These are phyloP conservation scores for Wickerhamiella azymoides DNA, from an alignment of 805 yeast species.

Conservation along the genomic window DNA sequence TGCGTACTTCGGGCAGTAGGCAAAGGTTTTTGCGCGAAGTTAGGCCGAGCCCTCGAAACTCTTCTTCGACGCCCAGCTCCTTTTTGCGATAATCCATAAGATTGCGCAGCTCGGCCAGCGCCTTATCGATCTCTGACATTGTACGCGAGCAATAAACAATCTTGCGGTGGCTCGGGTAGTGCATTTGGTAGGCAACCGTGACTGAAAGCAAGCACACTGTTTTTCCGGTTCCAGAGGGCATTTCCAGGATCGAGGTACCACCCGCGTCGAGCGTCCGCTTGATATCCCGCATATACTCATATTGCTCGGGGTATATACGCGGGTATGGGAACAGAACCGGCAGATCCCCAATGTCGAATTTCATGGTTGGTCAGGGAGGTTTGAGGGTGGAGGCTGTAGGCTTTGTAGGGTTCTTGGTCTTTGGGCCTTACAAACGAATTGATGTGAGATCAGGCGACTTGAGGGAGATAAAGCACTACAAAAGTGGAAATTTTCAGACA, in stretches of 20 bases:
- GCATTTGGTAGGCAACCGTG: conserved; percentile 89
- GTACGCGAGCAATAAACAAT: conserved; percentile 97
- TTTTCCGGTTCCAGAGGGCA: conserved; percentile 99
- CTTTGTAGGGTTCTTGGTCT: neutral
- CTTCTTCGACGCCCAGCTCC: conserved; percentile 77
- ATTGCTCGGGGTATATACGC: conserved; percentile 93
- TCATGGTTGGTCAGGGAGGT: conserved; percentile 23
- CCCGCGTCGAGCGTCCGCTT: conserved; percentile 90
- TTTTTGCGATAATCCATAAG: conserved; percentile 76
- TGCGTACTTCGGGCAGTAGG: conserved; percentile 72
- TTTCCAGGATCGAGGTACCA: conserved; percentile 89
- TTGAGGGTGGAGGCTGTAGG: neutral
- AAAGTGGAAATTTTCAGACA: too few species aligned
- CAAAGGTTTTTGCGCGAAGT: conserved; percentile 92
- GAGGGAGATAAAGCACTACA: too few species aligned
- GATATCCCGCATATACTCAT: conserved; percentile 93
- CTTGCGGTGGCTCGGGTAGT: conserved; percentile 84
- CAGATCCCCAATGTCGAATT: conserved; percentile 86
- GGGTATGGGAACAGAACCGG: conserved; percentile 96
- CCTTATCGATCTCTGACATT: conserved; percentile 97
- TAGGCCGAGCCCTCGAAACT: conserved; percentile 85
- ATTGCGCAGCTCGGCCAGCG: conserved; percentile 75
- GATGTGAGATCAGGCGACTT: too few species aligned
- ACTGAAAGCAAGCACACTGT: conserved; percentile 83
- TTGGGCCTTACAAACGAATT: neutral